phyloP scores from a whole-genome alignment of 768 basidiomycete species.

The Mycena vitilis region DNA sequence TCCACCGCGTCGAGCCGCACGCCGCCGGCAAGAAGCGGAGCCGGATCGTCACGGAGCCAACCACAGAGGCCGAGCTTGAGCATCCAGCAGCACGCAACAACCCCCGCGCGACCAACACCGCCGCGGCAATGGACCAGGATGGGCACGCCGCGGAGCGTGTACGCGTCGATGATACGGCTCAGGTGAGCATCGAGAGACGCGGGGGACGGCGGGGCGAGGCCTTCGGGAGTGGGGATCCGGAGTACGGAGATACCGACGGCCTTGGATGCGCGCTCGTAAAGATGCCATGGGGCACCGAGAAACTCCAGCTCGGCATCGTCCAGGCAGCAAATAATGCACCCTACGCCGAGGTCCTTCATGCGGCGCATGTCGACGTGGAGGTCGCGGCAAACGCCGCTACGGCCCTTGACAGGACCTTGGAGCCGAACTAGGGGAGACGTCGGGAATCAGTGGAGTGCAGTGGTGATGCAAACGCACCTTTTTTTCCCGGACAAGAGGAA shows the following conservation, averaged over 20 bases:
- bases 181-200: constrained; percentile 74
- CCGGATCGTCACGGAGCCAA: constrained; percentile 55
- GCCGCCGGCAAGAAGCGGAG: constrained; percentile 15
- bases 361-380: constrained; percentile 80
- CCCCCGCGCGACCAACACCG: constrained; percentile 92
- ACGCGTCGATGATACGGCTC: constrained; percentile 70
- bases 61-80: constrained; percentile 92
- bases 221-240: constrained; percentile 90
- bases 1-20: constrained; percentile 18
- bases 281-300: constrained; percentile 87
- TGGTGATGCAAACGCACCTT: constrained; percentile 59
- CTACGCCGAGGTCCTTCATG: constrained; percentile 78
- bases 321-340: constrained; percentile 88
- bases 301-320: constrained; percentile 87
- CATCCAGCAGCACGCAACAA: constrained; percentile 93
- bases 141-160: constrained; percentile 77
- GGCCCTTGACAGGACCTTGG: constrained; percentile 79
- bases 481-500: constrained; percentile 96
- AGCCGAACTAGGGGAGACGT: constrained; percentile 65
- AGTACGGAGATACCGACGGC: constrained; percentile 82
- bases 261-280: constrained; percentile 74
- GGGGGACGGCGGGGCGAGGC: constrained; percentile 77
- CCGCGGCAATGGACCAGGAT: constrained; percentile 93
- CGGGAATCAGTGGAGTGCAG: constrained; percentile 12
- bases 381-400: constrained; percentile 86